Base-by-base conservation (phyloP, 2,329 filamentous ascomycete genomes). In the Cladophialophora exuberans region DNA sequence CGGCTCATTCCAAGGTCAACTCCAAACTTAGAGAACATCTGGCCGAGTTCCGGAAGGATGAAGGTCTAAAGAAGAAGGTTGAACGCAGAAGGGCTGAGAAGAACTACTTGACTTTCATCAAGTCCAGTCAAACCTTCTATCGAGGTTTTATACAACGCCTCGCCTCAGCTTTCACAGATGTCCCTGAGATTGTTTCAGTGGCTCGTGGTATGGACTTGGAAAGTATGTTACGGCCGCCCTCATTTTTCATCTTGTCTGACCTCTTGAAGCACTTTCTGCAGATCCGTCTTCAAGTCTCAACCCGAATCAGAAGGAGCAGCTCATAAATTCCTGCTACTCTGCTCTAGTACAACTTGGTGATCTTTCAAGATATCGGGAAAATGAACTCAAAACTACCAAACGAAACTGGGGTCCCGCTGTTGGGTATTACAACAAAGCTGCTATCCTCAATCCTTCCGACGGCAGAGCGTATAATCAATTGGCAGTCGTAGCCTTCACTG, bases 381-480 rank as follows among this genome's bases (percentile, higher is more conserved):
- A 79, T 50, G 88, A 93, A 67, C 77, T 89, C 55, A 84, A 86
- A 56, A 81, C 81, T 57, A 91, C 88, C 70, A 82, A 84, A 60
- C 85, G 85, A 49, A 88, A 88, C 64, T 95, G 89, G 78, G 88
- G 88, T 22, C 84, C 84, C 11, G 90, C 93, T 11, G 79, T 92
- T 66, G 86, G 87, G 9, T 96, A 93, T 72, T 97, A 99, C 71
- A 79, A 83, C 52, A 78, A 97, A 56, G 94, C 94, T 18, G 84
- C 86, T 61, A 84, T 88, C 47, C 81, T 97, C 49, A 82, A 88
- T 63, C 90, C 93, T 2, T 78, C 83, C 15, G 90, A 88, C 41
- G 93, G 93, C 25, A 83, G 86, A 60, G 88, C 90, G 13, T 88
- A 95, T 67, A 93, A 99, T 66, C 94, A 97, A 71, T 84, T 94